Base-by-base conservation (phyloP, 2,329 filamentous ascomycete genomes). In the Monosporascus cannonballus region DNA sequence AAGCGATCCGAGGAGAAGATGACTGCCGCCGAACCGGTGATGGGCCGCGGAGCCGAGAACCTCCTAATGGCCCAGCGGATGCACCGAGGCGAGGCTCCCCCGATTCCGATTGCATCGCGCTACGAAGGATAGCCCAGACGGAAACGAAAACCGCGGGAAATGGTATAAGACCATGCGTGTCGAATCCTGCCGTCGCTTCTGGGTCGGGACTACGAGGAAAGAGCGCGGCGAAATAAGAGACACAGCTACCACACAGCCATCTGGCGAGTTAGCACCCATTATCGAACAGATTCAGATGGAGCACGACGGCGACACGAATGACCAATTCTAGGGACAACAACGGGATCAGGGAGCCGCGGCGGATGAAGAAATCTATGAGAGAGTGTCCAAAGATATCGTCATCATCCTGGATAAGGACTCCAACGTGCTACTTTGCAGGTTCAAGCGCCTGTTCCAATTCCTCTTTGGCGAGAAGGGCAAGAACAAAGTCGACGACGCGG, bases 11-110 rank as follows among this genome's bases (percentile, higher is more conserved):
- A 37, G 18, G 22, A 25, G 18, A 50, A 44, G 39, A 55, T 55
- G 53, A 37, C 25, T 2, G 22, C 14, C n/a, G 38, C 37, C 5
- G 54, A 54, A 34, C 44, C 54, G n/a, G 22, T 24, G 3, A 50
- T 51, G 38, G 34, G 50, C 22, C 50, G 54, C 6, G 30, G 45
- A 17, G 47, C 52, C 11, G 47, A 56, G 25, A 47, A 52, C 36
- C 37, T 50, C 37, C 24, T 56, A 14, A 56, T 51, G 49, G 54
- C 50, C 14, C 17, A 47, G 48, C 11, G 49, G 30, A 51, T 56
- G 7, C 25, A 30, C 5, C 9, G 24, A n/a, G 54, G 50, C 4
- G 42, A 54, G 27, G 45, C 52, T 17, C 50, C 54, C 14, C 8
- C 8, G 18, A 54, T 54, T 36, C 47, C 48, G 2, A 48, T 51